phyloP scores from a whole-genome alignment of 2,329 filamentous ascomycete species.

The Fusarium anthophilum region DNA sequence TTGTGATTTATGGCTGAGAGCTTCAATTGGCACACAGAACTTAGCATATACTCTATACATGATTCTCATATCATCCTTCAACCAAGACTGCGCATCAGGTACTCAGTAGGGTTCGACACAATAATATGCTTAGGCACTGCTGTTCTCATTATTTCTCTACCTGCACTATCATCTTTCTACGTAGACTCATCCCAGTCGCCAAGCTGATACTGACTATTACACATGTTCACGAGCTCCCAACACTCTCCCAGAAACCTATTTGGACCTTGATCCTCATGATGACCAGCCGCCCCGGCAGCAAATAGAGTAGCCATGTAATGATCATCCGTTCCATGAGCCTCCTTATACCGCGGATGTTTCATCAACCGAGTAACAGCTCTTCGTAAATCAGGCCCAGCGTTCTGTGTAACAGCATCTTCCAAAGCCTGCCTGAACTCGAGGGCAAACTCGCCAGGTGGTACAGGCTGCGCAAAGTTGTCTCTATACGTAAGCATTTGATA shows the following conservation, averaged over 20 bases:
- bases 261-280: constrained; percentile 55
- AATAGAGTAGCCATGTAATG: constrained; percentile 74
- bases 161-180: accelerated
- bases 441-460: constrained; percentile 55
- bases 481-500: constrained; percentile 62
- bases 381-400: constrained; percentile 57
- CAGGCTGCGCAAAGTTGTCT: not conserved
- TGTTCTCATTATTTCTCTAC: not conserved
- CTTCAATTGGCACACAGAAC: too few species aligned
- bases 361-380: constrained; percentile 68
- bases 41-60: too few species aligned
- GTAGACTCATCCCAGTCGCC: constrained; percentile 43
- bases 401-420: constrained; percentile 62
- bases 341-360: constrained; percentile 72
- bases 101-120: too few species aligned
- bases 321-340: constrained; percentile 75
- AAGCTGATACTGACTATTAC: constrained; percentile 67
- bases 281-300: constrained; percentile 65
- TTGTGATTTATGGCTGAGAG: too few species aligned
- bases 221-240: constrained; percentile 73
- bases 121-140: too few species aligned
- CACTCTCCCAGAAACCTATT: constrained; percentile 62
- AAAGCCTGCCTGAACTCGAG: constrained; percentile 73
- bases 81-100: too few species aligned
- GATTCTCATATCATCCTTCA: too few species aligned